These are phyloP conservation scores for Cyclotella cryptica DNA, from an alignment of 108 stramenopile genomes.

Conservation along the genomic window DNA sequence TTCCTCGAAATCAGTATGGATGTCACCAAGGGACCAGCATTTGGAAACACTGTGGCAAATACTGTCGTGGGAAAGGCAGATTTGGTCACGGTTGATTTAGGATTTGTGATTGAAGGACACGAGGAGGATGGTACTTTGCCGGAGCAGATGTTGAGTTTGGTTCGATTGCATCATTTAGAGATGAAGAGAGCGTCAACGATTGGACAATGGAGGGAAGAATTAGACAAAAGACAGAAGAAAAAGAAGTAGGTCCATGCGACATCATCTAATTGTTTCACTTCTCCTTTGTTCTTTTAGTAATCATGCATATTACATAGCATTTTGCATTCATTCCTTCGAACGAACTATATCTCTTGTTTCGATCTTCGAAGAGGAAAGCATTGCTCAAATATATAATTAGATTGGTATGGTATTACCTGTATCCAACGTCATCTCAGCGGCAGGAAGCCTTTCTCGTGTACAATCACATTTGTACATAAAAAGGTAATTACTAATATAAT, in stretches of 20 bases:
- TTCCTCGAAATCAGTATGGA: slow-evolving; percentile 58
- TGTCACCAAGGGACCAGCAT: slow-evolving; percentile 54
- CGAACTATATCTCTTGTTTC: too few relatives aligned
- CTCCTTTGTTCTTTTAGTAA: too few relatives aligned
- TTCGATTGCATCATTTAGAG: slow-evolving; percentile 57
- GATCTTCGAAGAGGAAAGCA: too few relatives aligned
- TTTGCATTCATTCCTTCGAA: too few relatives aligned
- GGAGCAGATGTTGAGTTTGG: slow-evolving; percentile 51
- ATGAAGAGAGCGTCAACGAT: slow-evolving; percentile 49
- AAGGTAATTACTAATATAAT: too few relatives aligned
- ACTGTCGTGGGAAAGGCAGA: slow-evolving; percentile 56
- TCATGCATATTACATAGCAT: too few relatives aligned
- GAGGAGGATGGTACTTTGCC: slow-evolving; percentile 48
- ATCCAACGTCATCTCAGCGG: too few relatives aligned
- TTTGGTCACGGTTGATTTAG: slow-evolving; percentile 56
- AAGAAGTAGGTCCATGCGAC: background rate
- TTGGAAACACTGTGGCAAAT: slow-evolving; percentile 58
- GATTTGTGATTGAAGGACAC: slow-evolving; percentile 57
- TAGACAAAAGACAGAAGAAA: background rate
- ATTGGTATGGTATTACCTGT: too few relatives aligned
- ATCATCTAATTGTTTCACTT: too few relatives aligned
- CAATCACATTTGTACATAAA: too few relatives aligned
- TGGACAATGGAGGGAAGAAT: slow-evolving; percentile 43
- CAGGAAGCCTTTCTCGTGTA: too few relatives aligned
- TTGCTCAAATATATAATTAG: too few relatives aligned